phyloP scores from a whole-genome alignment of 1,284 basidiomycete genomes.

The Cerrena zonata region DNA sequence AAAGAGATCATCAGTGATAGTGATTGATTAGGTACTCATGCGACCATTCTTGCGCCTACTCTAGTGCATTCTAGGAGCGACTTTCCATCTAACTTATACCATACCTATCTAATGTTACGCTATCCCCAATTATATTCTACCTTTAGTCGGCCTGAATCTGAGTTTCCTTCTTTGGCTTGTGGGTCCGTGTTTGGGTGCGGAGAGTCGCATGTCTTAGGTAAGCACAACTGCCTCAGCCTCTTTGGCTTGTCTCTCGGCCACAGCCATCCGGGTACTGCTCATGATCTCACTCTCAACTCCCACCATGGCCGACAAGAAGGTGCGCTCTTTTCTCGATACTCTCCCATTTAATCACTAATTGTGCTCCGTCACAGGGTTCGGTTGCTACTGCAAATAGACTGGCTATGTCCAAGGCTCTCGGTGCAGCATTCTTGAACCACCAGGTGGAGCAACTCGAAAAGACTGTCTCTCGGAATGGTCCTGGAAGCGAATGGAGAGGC shows the following conservation, averaged over 20 bases:
- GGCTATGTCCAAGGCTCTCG: constrained; percentile 76
- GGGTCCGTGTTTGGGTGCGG: neutral
- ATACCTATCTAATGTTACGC: too few relatives aligned
- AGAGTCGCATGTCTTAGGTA: neutral
- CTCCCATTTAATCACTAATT: neutral
- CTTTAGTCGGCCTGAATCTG: too few relatives aligned
- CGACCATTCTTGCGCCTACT: too few relatives aligned
- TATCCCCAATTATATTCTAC: too few relatives aligned
- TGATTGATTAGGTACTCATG: neutral
- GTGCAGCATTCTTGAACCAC: constrained; percentile 76
- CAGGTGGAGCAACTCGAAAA: constrained; percentile 80
- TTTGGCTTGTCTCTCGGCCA: neutral
- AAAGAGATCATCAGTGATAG: constrained; percentile 4
- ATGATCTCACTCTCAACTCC: neutral
- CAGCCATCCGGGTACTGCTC: neutral
- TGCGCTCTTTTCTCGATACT: neutral
- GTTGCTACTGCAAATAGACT: constrained; percentile 42
- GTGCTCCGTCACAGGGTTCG: constrained; percentile 13
- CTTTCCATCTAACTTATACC: too few relatives aligned
- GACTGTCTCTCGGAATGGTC: constrained; percentile 47
- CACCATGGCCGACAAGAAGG: constrained; percentile 14
- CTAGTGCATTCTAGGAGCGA: too few relatives aligned
- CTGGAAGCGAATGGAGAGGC: constrained; percentile 51
- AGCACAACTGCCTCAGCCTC: too few relatives aligned
- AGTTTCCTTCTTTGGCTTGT: neutral